These are phyloP conservation scores for Xerocomus potaroensis DNA, from an alignment of 768 basidiomycete genomes.

Conservation along the genomic window DNA sequence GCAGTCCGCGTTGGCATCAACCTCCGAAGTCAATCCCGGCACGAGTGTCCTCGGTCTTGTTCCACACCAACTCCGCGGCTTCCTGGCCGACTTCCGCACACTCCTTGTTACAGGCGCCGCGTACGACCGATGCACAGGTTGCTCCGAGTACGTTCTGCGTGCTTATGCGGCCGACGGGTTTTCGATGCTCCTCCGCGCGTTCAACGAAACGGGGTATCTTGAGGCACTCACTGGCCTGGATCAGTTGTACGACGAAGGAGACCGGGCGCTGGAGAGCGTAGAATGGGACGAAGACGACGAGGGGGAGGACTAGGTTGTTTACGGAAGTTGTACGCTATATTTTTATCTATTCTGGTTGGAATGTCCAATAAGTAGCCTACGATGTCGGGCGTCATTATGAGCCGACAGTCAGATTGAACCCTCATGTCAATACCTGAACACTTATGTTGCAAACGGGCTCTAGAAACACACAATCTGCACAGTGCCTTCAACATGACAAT, in stretches of 20 bases:
- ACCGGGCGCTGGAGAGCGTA: slow-evolving; percentile 62
- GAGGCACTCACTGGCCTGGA: slow-evolving; percentile 77
- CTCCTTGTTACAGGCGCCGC: slow-evolving; percentile 83
- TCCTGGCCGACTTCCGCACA: slow-evolving; percentile 81
- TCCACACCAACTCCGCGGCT: slow-evolving; percentile 93
- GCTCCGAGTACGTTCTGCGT: slow-evolving; percentile 74
- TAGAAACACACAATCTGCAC: no score
- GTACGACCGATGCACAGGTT: slow-evolving; percentile 87
- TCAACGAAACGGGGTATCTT: slow-evolving; percentile 75
- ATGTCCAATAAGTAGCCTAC: no score
- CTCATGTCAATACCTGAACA: no score
- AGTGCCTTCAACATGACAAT: no score
- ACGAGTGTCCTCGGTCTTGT: slow-evolving; percentile 75
- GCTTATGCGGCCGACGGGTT: slow-evolving; percentile 83
- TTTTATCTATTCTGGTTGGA: no score
- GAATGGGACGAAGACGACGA: slow-evolving; percentile 81
- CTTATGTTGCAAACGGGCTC: no score
- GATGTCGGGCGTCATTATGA: no score
- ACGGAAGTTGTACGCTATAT: no score
- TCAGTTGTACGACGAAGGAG: slow-evolving; percentile 69
- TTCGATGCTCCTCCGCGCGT: slow-evolving; percentile 71
- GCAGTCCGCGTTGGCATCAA: no score
- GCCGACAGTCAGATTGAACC: no score
- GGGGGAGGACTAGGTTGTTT: slow-evolving; percentile 20
- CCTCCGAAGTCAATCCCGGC: no score